A percentile compares a stretch with the other conserved stretches of the same genome.
Conservation (phyloP, 139 green algal genomes). For the Ulvella scutata region DNA sequence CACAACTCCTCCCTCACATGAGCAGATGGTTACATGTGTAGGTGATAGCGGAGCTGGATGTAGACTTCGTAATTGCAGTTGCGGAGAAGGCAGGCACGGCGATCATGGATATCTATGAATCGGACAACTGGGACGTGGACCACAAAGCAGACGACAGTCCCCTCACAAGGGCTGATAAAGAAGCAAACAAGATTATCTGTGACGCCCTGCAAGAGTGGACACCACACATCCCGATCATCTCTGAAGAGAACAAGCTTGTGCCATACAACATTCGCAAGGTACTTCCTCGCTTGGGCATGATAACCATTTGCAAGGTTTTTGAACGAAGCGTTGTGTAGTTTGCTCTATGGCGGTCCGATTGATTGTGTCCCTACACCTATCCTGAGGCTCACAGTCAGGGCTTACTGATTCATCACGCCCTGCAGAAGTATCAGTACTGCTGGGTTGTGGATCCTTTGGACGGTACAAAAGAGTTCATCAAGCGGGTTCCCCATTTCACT, state of each 20-base stretch:
- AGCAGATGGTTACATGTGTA: not conserved
- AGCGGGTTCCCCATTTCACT: slow-evolving; percentile 77
- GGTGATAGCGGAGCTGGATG: slow-evolving; percentile 9
- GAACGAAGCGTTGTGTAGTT: too few species aligned
- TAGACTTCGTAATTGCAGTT: slow-evolving; percentile 33
- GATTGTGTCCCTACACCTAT: not conserved
- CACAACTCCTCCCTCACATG: too few species aligned
- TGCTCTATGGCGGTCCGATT: not conserved
- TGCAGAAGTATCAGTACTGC: slow-evolving; percentile 51
- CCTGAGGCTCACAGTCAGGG: too few species aligned
- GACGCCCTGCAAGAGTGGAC: slow-evolving; percentile 23
- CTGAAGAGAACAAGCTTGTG: slow-evolving; percentile 58
- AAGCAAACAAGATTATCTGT: slow-evolving; percentile 64
- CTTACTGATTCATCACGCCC: not conserved
- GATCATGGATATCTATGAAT: slow-evolving; percentile 65
- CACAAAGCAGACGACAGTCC: slow-evolving; percentile 58
- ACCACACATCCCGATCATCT: slow-evolving; percentile 75
- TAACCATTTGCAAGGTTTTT: too few species aligned
- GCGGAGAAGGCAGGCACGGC: slow-evolving; percentile 42
- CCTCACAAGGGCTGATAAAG: slow-evolving; percentile 54
- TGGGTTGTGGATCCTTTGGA: slow-evolving; percentile 79
- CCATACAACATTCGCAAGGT: slow-evolving; percentile 46
- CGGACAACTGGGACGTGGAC: slow-evolving; percentile 42
- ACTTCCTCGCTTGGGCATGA: too few species aligned
- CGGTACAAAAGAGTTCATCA: slow-evolving; percentile 86